A percentile compares a stretch with the other conserved stretches of the same genome.
Evolutionary conservation across 352 stramenopile species (phyloP).

Genomic region (Phytopythium aichiense): DNA sequence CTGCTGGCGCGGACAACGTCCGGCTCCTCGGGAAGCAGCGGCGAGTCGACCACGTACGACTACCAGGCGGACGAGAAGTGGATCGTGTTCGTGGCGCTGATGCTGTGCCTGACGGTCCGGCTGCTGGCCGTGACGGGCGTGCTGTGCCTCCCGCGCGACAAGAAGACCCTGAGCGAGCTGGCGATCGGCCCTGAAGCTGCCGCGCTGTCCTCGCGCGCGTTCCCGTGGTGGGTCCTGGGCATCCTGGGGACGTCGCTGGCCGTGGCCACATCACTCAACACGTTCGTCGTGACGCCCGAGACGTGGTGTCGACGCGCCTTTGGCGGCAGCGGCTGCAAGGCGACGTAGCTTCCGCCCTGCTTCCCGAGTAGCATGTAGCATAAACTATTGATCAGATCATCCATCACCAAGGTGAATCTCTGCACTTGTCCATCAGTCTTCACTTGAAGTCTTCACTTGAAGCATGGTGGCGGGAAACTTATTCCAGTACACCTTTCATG

Average conservation of each 20-base stretch:
- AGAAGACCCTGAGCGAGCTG: conserved; percentile 13
- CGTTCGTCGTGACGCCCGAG: conserved; percentile 26
- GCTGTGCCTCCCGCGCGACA: conserved; percentile 18
- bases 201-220: not conserved
- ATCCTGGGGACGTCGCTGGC: conserved; percentile 17
- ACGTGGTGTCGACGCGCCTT: conserved; percentile 30
- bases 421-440: not conserved
- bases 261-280: conserved; percentile 17
- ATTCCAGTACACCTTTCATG: too few species aligned
- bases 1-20: not conserved
- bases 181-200: not conserved
- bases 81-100: conserved; percentile 25
- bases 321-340: conserved; percentile 18
- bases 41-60: conserved; percentile 7
- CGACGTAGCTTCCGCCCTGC: too few species aligned
- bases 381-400: not conserved
- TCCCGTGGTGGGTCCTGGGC: conserved; percentile 13
- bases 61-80: conserved; percentile 17
- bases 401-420: not conserved
- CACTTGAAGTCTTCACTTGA: too few species aligned
- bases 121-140: conserved; percentile 21
- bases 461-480: too few species aligned
- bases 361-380: not conserved
- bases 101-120: conserved; percentile 21
- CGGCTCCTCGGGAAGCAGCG: not conserved